These are phyloP conservation scores for Fusarium decemcellulare DNA, from an alignment of 2,329 filamentous ascomycete species.

Conservation along the genomic window DNA sequence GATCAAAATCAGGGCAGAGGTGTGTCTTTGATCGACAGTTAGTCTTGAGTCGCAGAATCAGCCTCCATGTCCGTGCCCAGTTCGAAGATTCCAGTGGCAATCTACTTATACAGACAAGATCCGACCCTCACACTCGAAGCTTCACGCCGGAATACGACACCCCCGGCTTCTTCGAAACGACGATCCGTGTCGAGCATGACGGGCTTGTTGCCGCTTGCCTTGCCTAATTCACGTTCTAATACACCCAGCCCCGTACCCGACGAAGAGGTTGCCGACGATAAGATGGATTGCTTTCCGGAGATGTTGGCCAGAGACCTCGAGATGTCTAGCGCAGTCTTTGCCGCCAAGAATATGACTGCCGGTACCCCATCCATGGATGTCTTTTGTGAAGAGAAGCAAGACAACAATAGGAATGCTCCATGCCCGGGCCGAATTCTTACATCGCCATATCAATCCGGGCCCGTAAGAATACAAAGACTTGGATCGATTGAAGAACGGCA, in stretches of 20 bases:
- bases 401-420: conserved; percentile 26
- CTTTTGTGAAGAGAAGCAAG: conserved; percentile 47
- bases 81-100: conserved; percentile 38
- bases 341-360: conserved; percentile 66
- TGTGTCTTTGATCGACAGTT: conserved; percentile 30
- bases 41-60: conserved; percentile 14
- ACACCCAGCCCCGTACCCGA: conserved; percentile 37
- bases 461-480: conserved; percentile 49
- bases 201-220: conserved; percentile 54
- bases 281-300: conserved; percentile 66
- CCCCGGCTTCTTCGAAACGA: conserved; percentile 43
- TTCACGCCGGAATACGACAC: conserved; percentile 30
- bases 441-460: conserved; percentile 49
- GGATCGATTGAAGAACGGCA: conserved; percentile 54
- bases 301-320: conserved; percentile 69
- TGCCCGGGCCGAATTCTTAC: conserved; percentile 38
- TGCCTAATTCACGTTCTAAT: conserved; percentile 48
- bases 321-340: conserved; percentile 62
- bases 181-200: conserved; percentile 58
- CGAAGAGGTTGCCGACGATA: conserved; percentile 48
- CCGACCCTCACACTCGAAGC: conserved; percentile 19
- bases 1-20: conserved; percentile 16
- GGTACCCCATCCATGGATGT: conserved; percentile 60
- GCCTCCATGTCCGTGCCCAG: conserved; percentile 34
- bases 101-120: conserved; percentile 46